Conservation (phyloP, 768 basidiomycete genomes). For the Mycena maculata region DNA sequence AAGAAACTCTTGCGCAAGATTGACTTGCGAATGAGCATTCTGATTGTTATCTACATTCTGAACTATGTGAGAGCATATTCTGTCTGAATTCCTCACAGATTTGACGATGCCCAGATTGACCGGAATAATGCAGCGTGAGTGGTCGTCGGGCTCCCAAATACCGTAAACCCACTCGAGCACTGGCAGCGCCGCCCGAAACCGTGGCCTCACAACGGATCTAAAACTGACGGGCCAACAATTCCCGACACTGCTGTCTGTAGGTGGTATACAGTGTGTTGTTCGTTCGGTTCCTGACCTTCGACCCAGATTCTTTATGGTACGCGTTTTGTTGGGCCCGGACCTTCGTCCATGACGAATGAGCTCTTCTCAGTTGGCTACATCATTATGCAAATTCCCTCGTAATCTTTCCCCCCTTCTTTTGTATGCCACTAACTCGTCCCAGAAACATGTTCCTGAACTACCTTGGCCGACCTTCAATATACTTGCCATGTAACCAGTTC, state of each 20-base stretch:
- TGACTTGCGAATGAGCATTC: constrained; percentile 66
- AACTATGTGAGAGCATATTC: constrained; percentile 51
- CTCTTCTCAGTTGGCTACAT: constrained; percentile 61
- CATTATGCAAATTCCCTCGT: constrained; percentile 76
- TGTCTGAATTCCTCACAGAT: background rate
- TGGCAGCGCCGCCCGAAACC: constrained; percentile 74
- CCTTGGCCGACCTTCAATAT: constrained; percentile 75
- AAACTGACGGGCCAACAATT: constrained; percentile 72
- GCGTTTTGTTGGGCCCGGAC: too few species aligned
- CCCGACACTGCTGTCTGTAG: constrained; percentile 66
- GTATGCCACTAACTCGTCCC: background rate
- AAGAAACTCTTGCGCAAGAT: constrained; percentile 65
- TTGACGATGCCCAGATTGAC: constrained; percentile 63
- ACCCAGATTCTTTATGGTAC: background rate
- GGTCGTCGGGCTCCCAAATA: background rate
- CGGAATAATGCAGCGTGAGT: constrained; percentile 77
- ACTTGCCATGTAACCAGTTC: constrained; percentile 77
- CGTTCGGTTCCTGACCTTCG: background rate
- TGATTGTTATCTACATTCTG: constrained; percentile 63
- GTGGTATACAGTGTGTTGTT: background rate
- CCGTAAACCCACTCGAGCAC: background rate
- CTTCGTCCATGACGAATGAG: too few species aligned
- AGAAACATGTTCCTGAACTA: constrained; percentile 84
- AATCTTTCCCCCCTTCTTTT: constrained; percentile 53
- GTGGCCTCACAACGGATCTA: constrained; percentile 78